Evolutionary conservation across 2,329 filamentous ascomycete species (phyloP).

Genomic region (Arachnopeziza araneosa): DNA sequence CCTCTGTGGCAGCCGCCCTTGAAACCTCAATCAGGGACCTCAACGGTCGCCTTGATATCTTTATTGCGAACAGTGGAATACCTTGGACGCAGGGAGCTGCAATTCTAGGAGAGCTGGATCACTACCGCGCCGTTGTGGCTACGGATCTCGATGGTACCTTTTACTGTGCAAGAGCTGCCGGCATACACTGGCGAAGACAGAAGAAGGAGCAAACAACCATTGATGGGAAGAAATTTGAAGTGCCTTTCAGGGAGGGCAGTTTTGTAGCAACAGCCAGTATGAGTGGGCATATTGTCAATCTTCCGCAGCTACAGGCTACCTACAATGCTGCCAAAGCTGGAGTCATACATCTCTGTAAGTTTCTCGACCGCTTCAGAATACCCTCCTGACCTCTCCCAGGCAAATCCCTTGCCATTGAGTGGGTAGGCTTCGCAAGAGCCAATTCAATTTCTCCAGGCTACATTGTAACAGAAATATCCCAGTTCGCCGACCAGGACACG

Average conservation of each 20-base stretch:
- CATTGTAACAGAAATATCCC: conserved; percentile 66
- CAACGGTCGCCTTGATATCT: conserved; percentile 69
- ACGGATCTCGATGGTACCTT: conserved; percentile 74
- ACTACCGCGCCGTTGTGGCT: conserved; percentile 61
- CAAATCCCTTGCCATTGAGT: conserved; percentile 69
- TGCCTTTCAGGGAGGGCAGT: conserved; percentile 55
- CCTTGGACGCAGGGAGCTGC: conserved; percentile 65
- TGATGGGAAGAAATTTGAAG: conserved; percentile 54
- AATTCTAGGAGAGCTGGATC: conserved; percentile 57
- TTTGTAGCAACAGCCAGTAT: conserved; percentile 77
- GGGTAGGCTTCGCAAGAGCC: conserved; percentile 67
- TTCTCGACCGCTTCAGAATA: conserved; percentile 2
- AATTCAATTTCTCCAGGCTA: conserved; percentile 73
- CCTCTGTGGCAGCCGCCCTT: conserved; percentile 36
- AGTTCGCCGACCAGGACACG: conserved; percentile 58
- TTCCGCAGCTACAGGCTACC: conserved; percentile 67
- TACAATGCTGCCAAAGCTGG: conserved; percentile 72
- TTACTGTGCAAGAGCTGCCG: conserved; percentile 69
- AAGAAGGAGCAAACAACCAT: conserved; percentile 60
- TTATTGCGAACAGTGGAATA: conserved; percentile 74
- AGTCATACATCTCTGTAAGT: conserved; percentile 51
- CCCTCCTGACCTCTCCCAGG: conserved; percentile 34
- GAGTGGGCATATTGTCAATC: conserved; percentile 71
- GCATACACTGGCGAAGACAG: conserved; percentile 63
- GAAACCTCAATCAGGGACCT: conserved; percentile 54